phyloP scores from a whole-genome alignment of 2,329 filamentous ascomycete genomes.

The Aspergillus candidus region DNA sequence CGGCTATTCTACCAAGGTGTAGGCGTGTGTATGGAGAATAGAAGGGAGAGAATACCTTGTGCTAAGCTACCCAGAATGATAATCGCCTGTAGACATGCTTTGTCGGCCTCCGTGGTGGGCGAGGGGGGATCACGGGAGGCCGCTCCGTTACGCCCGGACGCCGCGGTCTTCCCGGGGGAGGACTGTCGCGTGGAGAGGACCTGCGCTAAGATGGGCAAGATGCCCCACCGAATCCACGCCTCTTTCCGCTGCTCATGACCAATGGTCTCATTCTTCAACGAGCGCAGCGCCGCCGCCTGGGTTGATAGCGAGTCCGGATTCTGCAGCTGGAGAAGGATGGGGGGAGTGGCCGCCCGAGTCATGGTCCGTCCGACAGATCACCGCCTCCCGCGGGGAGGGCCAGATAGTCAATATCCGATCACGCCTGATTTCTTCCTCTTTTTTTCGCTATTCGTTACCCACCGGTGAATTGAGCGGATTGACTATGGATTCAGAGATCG shows the following conservation, averaged over 20 bases:
- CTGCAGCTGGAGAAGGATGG: conserved; percentile 53
- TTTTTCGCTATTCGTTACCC: too few species aligned
- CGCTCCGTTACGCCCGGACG: conserved; percentile 24
- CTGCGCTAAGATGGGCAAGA: conserved; percentile 50
- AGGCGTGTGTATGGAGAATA: neutral
- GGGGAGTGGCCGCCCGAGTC: conserved; percentile 49
- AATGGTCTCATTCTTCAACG: conserved; percentile 81
- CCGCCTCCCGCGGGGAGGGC: conserved; percentile 24
- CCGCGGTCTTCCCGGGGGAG: conserved; percentile 27
- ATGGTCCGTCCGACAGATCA: conserved; percentile 37
- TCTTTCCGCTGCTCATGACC: conserved; percentile 86
- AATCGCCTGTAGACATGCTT: conserved; percentile 68
- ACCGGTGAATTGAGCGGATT: too few species aligned
- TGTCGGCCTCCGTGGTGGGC: conserved; percentile 56
- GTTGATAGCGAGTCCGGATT: conserved; percentile 42
- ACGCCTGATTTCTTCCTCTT: too few species aligned
- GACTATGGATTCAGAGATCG: too few species aligned
- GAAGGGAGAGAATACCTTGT: conserved; percentile 53
- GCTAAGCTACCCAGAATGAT: conserved; percentile 81
- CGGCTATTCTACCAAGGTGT: neutral
- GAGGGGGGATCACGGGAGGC: conserved; percentile 22
- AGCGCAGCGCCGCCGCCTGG: conserved; percentile 55
- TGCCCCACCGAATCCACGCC: conserved; percentile 63
- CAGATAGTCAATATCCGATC: too few species aligned
- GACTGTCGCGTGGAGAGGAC: conserved; percentile 42